Evolutionary conservation across 257 asterid genomes (phyloP).

Genomic region (Oldenlandia corymbosa): DNA sequence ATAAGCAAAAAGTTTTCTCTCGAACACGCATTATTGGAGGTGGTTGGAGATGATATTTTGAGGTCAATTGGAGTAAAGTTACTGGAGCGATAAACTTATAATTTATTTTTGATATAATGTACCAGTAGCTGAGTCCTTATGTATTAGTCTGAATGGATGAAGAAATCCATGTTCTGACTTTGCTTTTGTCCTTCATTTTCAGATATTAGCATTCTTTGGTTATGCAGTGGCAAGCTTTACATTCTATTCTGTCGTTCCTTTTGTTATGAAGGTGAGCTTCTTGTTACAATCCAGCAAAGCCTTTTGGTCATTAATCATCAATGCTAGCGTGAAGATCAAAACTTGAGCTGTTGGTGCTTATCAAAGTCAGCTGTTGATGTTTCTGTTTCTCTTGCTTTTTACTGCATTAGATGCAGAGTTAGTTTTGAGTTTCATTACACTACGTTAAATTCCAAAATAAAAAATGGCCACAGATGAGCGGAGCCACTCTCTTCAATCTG

Average conservation of each 20-base stretch:
- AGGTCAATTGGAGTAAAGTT: too few relatives aligned
- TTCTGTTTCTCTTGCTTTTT: too few relatives aligned
- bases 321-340: neutral
- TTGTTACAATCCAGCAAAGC: neutral
- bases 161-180: neutral
- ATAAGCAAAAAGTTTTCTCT: neutral
- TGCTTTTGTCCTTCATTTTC: constrained; percentile 6
- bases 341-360: too few relatives aligned
- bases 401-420: neutral
- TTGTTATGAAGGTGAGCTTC: constrained; percentile 38
- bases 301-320: neutral
- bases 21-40: too few relatives aligned
- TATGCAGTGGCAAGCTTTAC: constrained; percentile 45
- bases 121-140: too few relatives aligned
- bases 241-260: constrained; percentile 47
- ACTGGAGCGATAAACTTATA: too few relatives aligned
- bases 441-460: neutral
- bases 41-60: too few relatives aligned
- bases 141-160: too few relatives aligned
- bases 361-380: too few relatives aligned
- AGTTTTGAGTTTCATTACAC: neutral
- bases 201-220: constrained; percentile 45
- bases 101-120: too few relatives aligned
- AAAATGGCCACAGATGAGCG: constrained; percentile 47
- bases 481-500: constrained; percentile 70